Evolutionary conservation across 129 eudicot genomes (phyloP).

Genomic region (Silybum marianum): DNA sequence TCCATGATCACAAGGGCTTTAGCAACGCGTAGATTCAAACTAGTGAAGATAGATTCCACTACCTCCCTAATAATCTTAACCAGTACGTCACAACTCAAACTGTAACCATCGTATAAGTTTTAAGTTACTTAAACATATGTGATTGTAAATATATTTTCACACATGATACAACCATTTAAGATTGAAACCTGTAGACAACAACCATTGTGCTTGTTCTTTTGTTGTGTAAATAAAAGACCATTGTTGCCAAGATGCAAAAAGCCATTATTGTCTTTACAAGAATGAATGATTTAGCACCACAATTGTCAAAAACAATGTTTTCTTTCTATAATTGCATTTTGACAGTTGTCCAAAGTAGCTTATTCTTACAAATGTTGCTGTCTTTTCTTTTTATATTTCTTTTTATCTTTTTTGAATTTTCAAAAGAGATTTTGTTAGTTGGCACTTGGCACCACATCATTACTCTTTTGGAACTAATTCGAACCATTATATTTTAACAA

Average conservation of each 20-base stretch:
- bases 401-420: background rate
- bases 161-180: background rate
- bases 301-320: background rate
- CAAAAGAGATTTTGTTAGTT: background rate
- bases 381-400: background rate
- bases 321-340: background rate
- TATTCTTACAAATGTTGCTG: background rate
- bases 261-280: background rate
- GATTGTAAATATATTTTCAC: background rate
- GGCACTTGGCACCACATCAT: background rate
- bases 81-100: background rate
- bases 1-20: background rate
- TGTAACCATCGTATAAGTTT: too few species aligned
- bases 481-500: background rate
- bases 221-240: background rate
- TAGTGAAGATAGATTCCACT: too few species aligned
- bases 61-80: too few species aligned
- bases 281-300: background rate
- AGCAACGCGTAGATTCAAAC: background rate
- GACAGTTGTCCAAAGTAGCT: background rate
- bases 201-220: background rate
- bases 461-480: background rate
- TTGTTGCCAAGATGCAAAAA: background rate
- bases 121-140: too few species aligned
- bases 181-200: background rate